Percentiles rank a stretch among this genome's conserved stretches.
phyloP scores from a whole-genome alignment of 371 early-diverging fungal species.

The Vairimorpha apis region DNA sequence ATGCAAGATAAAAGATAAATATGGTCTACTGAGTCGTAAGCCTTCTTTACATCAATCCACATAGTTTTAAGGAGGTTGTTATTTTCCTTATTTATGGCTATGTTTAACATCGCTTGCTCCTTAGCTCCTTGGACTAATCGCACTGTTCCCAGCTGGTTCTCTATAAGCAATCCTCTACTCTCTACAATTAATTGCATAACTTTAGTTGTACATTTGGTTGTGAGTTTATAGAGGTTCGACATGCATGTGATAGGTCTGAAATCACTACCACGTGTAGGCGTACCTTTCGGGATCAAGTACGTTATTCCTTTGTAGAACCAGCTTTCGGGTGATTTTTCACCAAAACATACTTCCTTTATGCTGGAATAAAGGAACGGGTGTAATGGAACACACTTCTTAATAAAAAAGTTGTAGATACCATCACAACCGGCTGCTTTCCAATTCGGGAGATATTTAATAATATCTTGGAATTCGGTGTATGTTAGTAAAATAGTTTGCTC shows the following conservation, averaged over 20 bases:
- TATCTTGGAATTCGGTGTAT: not conserved
- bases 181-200: not conserved
- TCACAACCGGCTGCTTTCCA: not conserved
- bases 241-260: slow-evolving; percentile 40
- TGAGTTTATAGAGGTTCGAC: slow-evolving; percentile 10
- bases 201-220: slow-evolving; percentile 10
- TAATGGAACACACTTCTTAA: not conserved
- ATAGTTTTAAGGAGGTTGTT: not conserved
- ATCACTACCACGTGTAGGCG: not conserved
- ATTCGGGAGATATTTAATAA: not conserved
- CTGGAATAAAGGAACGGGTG: not conserved
- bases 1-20: not conserved
- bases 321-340: not conserved
- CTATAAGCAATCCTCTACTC: slow-evolving; percentile 5
- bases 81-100: not conserved
- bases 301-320: slow-evolving; percentile 37
- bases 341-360: not conserved
- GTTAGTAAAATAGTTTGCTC: not conserved
- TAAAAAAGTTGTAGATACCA: not conserved
- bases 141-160: slow-evolving; percentile 38
- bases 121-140: slow-evolving; percentile 23
- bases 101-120: slow-evolving; percentile 26
- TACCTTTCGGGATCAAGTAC: slow-evolving; percentile 33
- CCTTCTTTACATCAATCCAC: not conserved
- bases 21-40: slow-evolving; percentile 2